These are phyloP conservation scores for Coemansia sp. DNA, from an alignment of 192 early-diverging fungal genomes.

Conservation along the genomic window DNA sequence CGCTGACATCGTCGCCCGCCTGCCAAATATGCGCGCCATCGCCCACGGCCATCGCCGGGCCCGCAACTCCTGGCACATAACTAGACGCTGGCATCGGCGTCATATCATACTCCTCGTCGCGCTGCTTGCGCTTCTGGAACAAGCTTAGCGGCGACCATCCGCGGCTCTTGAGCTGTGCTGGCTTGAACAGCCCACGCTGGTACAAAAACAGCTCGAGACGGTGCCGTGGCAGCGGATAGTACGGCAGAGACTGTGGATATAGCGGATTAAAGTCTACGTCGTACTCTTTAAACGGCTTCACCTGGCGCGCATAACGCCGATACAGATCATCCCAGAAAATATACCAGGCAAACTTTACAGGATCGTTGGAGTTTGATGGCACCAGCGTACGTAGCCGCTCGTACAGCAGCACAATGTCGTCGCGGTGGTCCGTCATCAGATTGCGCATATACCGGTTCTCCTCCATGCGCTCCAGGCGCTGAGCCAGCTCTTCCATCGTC, in stretches of 20 bases:
- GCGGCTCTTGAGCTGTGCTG: background rate
- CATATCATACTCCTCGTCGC: conserved; percentile 22
- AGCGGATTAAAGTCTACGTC: conserved; percentile 64
- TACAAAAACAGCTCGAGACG: conserved; percentile 59
- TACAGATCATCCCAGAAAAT: conserved; percentile 71
- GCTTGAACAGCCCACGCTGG: conserved; percentile 50
- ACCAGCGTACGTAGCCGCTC: conserved; percentile 50
- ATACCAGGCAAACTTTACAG: conserved; percentile 60
- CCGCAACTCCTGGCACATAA: conserved; percentile 19
- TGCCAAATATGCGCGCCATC: conserved; percentile 28
- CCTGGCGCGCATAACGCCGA: conserved; percentile 57
- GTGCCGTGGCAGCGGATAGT: conserved; percentile 58
- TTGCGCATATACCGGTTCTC: conserved; percentile 46
- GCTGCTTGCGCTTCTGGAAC: background rate
- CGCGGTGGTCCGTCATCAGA: conserved; percentile 34
- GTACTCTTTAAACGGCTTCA: conserved; percentile 30
- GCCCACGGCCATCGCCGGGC: background rate
- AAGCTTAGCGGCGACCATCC: background rate
- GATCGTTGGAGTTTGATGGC: conserved; percentile 44
- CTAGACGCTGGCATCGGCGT: conserved; percentile 32
- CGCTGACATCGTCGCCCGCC: conserved; percentile 17
- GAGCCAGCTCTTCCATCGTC: conserved; percentile 42
- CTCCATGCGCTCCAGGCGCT: conserved; percentile 38
- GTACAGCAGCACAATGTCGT: conserved; percentile 45
- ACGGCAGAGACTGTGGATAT: conserved; percentile 60